phyloP scores from a whole-genome alignment of 1,284 basidiomycete genomes.

The Coriolopsis trogii region DNA sequence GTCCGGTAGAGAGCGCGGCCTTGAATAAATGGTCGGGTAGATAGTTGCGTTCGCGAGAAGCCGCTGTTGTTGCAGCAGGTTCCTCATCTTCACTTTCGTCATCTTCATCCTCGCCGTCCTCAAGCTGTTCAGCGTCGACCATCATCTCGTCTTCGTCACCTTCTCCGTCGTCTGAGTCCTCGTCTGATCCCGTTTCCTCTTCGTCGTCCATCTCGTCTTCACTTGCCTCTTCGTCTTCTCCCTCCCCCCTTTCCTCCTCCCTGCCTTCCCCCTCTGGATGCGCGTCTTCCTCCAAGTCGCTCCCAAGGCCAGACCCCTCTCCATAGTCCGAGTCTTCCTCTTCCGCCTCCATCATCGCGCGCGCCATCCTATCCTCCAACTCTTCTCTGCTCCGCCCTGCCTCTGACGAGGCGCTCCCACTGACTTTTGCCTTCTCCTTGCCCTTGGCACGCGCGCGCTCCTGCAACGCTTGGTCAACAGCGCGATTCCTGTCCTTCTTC shows the following conservation, averaged over 20 bases:
- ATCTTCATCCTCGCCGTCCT: conserved; percentile 1
- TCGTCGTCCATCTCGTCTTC: conserved; percentile 11
- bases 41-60: conserved; percentile 28
- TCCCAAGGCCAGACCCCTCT: conserved; percentile 3
- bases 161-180: conserved; percentile 2
- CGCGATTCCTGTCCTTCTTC: conserved; percentile 35
- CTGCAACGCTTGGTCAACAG: conserved; percentile 33
- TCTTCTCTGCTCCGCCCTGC: conserved; percentile 16
- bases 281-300: neutral
- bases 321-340: conserved; percentile 25
- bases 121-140: neutral
- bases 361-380: conserved; percentile 35
- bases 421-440: conserved; percentile 21
- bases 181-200: neutral
- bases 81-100: conserved; percentile 12
- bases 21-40: conserved; percentile 42
- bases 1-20: conserved; percentile 30
- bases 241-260: conserved; percentile 38
- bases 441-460: conserved; percentile 28
- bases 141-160: conserved; percentile 10
- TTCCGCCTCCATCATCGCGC: conserved; percentile 37
- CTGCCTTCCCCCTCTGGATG: conserved; percentile 43
- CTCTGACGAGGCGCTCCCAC: conserved; percentile 11
- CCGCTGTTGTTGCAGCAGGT: neutral
- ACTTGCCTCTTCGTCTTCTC: conserved; percentile 61